These are phyloP conservation scores for Gracilaria caudata DNA, from an alignment of 23 red algal species.

Conservation along the genomic window DNA sequence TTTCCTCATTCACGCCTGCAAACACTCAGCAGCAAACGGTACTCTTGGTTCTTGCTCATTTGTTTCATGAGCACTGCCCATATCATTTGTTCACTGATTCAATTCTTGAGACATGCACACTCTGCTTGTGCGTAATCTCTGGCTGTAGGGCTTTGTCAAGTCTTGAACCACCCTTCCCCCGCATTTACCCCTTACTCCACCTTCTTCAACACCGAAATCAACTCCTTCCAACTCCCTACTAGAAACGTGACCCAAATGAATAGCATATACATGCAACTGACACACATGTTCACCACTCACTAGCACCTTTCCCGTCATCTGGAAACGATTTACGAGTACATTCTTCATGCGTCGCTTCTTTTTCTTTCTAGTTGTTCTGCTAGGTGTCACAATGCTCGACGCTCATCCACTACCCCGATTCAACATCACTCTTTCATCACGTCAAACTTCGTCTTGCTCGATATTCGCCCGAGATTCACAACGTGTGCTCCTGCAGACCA, in stretches of 20 bases:
- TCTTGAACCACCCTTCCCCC: background rate
- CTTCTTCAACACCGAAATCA: too few relatives aligned
- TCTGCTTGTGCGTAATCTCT: background rate
- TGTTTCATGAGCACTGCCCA: background rate
- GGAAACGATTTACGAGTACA: background rate
- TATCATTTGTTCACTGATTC: background rate
- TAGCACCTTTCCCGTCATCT: background rate
- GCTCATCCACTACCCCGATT: background rate
- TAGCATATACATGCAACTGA: background rate
- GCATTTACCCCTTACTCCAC: too few relatives aligned
- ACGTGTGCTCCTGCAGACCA: conserved; percentile 9
- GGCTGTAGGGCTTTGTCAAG: background rate
- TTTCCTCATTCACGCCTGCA: background rate
- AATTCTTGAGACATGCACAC: background rate
- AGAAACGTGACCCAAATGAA: background rate
- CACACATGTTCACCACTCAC: background rate
- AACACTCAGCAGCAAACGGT: background rate
- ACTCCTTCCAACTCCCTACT: background rate
- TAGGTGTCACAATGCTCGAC: background rate
- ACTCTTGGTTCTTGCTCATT: background rate
- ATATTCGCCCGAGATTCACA: background rate
- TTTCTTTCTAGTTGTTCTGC: background rate
- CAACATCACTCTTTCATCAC: background rate
- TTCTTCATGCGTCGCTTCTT: background rate
- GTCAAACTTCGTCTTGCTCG: conserved; percentile 9